Evolutionary conservation across 768 basidiomycete species (phyloP), one percentile per base, ranked within the genome.

Genomic region (Phanerochaete sordida): DNA sequence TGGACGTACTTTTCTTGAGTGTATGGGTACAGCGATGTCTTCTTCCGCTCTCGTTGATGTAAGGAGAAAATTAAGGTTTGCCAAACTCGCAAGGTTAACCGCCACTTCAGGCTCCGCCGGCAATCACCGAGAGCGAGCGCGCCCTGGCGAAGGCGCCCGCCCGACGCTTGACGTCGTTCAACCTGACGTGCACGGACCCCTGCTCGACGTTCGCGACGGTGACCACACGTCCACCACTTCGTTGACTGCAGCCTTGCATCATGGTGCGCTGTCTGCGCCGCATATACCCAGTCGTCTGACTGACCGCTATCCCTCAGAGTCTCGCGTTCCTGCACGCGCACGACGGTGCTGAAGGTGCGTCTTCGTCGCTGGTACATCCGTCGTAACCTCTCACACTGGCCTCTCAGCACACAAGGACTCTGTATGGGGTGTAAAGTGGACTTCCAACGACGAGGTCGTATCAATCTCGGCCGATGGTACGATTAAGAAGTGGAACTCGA

Each of bases 1-100:
- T 15, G 26, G 19, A 59, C 64, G 53, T 64, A 69, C 68, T 71
- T 73, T 69, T 69, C 28, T 55, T 65, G 57, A 59, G 63, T 62
- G 53, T 31, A 55, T 44, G 52, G 59, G 56, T 57, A 68, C 64
- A 54, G 55, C 69, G 84, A 87, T 88, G 90, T 91, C 91, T 85
- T 93, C 91, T 82, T 93, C 87, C 91, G 90, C 91, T 88, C 76
- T 93, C 91, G 91, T 93, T 86, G 90, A 93, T 92, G 90, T 83
- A 73, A 82, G 75, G 76, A 80, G 39, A 81, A 77, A 80, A 76
- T 81, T 79, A 77, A 77, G 80, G 84, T 87, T 73, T 63, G 44
- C 30, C 54, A 51, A 16, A 12, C 13, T 44, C 49, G 57, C 59
- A 72, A 68, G 73, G 73, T 73, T 71, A 66, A 66, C 58, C 28